Evolutionary conservation across 2,329 filamentous ascomycete species (phyloP), one percentile per base, ranked within the genome.

Genomic region (Metarhizium anisopliae): DNA sequence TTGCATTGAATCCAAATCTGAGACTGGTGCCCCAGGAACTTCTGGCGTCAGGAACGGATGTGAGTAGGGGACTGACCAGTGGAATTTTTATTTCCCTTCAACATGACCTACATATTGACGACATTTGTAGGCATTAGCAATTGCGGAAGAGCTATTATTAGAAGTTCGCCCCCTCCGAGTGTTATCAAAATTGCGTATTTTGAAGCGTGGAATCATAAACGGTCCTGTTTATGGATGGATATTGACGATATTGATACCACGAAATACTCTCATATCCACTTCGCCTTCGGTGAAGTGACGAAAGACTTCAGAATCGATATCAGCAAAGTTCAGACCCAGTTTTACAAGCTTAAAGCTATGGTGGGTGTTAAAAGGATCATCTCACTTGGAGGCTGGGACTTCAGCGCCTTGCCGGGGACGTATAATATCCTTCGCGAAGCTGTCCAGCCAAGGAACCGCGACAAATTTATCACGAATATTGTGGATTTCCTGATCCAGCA

Each of bases 1-100:
- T 57, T 78, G 74, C 60, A 61, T 53, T 13, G 38, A 66, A 62
- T 6, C 56, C 56, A 45, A 62, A 4, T 40, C 36, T 2, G 36
- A 10, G 18, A 70, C 64, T 1, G 71, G 70, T 2, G 62, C 61
- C 0, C 74, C 72, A 2, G 73, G 73, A 7, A 74, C 72, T 4
- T 63, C 69, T 25, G 10, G 52, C 57, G 10, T 60, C 60, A 13
- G 61, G 6, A 63, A 64, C 32, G 66, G 64, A 2, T 69, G 36
- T 40, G 14, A 40, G 36, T 25, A 25, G 25, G 25, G 3, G 25
- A 25, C 36, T 14, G 36, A 10, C 36, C 14, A 10, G 10, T 14
- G 14, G 8, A 25, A 25, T 38, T 38, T 14, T 14, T 38, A 11
- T 14, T 10, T 38, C 10, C 14, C 36, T 14, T 10, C 4, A 11